Evolutionary conservation across 129 eudicot species (phyloP).

Genomic region (Saussurea involucrata): DNA sequence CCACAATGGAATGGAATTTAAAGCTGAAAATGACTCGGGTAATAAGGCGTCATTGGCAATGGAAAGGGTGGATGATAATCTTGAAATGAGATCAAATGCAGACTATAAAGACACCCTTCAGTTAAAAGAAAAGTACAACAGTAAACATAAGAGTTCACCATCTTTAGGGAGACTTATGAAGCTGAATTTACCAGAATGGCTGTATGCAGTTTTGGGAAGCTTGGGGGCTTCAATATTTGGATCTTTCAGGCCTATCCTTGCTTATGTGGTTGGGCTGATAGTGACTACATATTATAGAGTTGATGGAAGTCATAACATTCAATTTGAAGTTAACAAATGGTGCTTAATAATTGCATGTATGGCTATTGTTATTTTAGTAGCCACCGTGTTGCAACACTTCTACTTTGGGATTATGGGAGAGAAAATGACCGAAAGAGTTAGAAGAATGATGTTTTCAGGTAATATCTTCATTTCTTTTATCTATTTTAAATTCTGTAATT

Average conservation of each 20-base stretch:
- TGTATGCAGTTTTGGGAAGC: conserved; percentile 62
- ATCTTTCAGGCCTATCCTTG: conserved; percentile 56
- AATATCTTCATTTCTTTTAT: neutral
- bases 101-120: conserved; percentile 8
- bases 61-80: conserved; percentile 33
- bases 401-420: conserved; percentile 77
- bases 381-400: conserved; percentile 57
- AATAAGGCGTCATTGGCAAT: conserved; percentile 6
- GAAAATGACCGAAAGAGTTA: conserved; percentile 53
- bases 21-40: conserved; percentile 19
- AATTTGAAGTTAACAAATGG: conserved; percentile 58
- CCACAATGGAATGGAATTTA: conserved; percentile 19
- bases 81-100: conserved; percentile 26
- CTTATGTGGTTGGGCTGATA: conserved; percentile 50
- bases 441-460: conserved; percentile 77
- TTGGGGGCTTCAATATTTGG: conserved; percentile 53
- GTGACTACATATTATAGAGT: conserved; percentile 48
- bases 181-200: conserved; percentile 54
- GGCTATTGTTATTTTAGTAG: conserved; percentile 50
- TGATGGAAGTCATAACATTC: conserved; percentile 28
- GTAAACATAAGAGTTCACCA: conserved; percentile 17
- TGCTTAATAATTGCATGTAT: conserved; percentile 58
- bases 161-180: conserved; percentile 50
- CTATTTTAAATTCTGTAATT: neutral
- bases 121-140: conserved; percentile 21